Base-by-base conservation (phyloP, 805 yeast species). In the Candida boleticola region DNA sequence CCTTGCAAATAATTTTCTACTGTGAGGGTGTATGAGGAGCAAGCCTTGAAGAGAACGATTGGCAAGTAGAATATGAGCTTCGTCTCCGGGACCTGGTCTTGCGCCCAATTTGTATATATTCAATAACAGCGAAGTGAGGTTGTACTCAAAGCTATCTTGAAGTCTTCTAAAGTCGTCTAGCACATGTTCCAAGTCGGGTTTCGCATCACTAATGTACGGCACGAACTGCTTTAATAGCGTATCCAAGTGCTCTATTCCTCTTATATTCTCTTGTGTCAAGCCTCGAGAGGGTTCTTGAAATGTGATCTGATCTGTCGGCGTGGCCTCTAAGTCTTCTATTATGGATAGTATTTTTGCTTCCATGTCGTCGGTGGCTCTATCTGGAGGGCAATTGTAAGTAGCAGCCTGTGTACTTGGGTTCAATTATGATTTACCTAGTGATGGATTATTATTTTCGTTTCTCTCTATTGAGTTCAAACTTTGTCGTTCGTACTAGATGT, bases 41-140 rank as follows among this genome's bases (percentile, higher is more conserved):
- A 79, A 60, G 0, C 89, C 90, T 50, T 81, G 85, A 3, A 82
- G 56, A 1, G 76, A 61, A 31, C 71, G 51, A 44, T 68, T 66
- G 11, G 9, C 38, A 4, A 18, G 13, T 16, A 32, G 21, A 13
- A 23, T 6, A 21, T 4, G 32, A 6, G 4, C 13, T n/a, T 37
- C 34, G 19, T 18, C 16, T 13, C 5, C 30, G 11, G 20, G 20
- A 7, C 30, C 4, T 17, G 18, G 14, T 26, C 16, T 5, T 6
- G 18, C n/a, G 6, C 4, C n/a, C 21, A 23, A 5, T 27, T 36
- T 40, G 44, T 52, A 52, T 5, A 63, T 50, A 25, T 58, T 47
- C 13, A 57, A 39, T 20, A 74, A 50, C 25, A 73, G 54, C 13
- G 62, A 54, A 2, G 71, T 70, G 3, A 83, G 42, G 50, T 84